Base-by-base conservation (phyloP, 2,329 filamentous ascomycete genomes). In the Stylonectria norvegica region DNA sequence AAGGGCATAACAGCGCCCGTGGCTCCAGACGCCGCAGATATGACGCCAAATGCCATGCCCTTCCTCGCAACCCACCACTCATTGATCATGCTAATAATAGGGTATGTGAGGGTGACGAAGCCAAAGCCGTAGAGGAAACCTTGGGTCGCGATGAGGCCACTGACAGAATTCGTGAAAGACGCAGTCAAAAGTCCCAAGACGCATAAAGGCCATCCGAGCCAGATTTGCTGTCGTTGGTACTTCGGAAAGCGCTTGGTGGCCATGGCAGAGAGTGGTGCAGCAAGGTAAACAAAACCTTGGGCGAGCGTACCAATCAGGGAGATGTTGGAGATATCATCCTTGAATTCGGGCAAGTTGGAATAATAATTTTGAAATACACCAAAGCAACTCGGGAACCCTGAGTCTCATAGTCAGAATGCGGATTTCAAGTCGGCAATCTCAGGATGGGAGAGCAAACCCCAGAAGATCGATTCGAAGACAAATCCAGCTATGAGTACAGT, bases 321-420 rank as follows among this genome's bases (percentile, higher is more conserved):
- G 15, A 60, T 49, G 7, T 55, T 52, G 14, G 40, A 19, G 9
- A 20, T 27, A 23, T 53, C 44, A 10, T 36, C 41, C 10, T 49
- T 20, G 20, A 61, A 58, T 8, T 56, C 45, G 2, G 56, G 53
- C 0, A 53, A 44, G 3, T 41, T 43, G 3, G 56, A 57, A 32
- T 60, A 60, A 36, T 60, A 53, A 7, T 57, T 41, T 19, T 60
- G 57, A 5, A 60, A 60, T 16, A 60, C 56, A 7, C 58, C 58
- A 34, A 53, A 60, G 2, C 50, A 49, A 15, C 56, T 34, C 5
- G 52, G 55, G n/a, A 60, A 59, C 3, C 53, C 53, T 57, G 12
- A 9, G 12, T 27, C 18, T 16, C 7, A 11, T 22, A 17, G 23
- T 43, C 20, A 47, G 22, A n/a, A 11, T 7, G 27, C 9, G 14